These are phyloP conservation scores for Colletotrichum sp. DNA, from an alignment of 2,329 filamentous ascomycete species.

Conservation along the genomic window DNA sequence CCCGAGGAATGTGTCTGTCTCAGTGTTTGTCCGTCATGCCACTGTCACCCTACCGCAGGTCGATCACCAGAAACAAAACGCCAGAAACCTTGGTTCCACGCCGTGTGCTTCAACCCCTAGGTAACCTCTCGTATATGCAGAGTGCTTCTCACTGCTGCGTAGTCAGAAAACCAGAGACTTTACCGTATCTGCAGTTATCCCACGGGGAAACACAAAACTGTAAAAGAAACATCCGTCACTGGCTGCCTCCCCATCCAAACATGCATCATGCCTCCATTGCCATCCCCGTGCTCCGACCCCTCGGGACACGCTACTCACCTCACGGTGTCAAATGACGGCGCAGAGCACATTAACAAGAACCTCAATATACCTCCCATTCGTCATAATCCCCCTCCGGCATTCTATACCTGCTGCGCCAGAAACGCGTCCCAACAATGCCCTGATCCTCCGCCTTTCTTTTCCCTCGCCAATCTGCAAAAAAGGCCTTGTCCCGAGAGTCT, in stretches of 20 bases:
- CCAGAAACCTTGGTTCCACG: neutral
- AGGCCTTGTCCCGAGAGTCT: too few species aligned
- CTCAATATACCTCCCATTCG: neutral
- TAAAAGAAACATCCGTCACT: neutral
- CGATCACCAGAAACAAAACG: neutral
- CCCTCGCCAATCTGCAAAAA: neutral
- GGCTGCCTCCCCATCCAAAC: neutral
- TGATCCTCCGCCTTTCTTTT: neutral
- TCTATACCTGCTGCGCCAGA: neutral
- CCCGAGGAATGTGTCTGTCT: neutral
- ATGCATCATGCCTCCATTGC: constrained; percentile 5
- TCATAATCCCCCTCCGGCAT: neutral
- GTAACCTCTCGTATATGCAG: neutral
- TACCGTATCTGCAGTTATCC: neutral
- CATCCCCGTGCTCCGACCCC: neutral
- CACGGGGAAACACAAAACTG: neutral
- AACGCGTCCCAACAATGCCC: neutral
- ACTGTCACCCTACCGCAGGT: neutral
- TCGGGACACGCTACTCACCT: neutral
- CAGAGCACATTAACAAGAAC: neutral
- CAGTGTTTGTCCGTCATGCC: neutral
- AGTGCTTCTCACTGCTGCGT: neutral
- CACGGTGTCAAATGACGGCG: neutral
- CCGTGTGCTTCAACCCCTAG: neutral
- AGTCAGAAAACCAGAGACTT: too few species aligned